Conservation (phyloP, 345 rosid species). For the Diplotaxis tenuifolia region DNA sequence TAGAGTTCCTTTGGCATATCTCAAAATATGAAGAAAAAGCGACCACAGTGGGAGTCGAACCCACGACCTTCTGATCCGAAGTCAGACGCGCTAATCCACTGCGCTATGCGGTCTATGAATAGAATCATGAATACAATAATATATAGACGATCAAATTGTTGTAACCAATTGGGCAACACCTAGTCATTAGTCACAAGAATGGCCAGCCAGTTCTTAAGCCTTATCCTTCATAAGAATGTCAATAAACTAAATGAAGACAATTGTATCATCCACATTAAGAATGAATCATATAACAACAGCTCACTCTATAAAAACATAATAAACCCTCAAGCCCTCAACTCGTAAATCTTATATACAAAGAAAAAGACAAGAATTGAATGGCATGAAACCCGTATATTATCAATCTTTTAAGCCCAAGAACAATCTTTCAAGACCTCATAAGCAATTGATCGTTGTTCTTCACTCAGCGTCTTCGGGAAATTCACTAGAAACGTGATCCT, state of each 20-base stretch:
- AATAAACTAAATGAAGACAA: neutral
- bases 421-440: slow-evolving; percentile 53
- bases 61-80: slow-evolving; percentile 99
- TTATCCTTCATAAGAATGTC: neutral
- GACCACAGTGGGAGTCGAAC: slow-evolving; percentile 68
- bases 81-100: slow-evolving; percentile 99
- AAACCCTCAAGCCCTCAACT: slow-evolving; percentile 15
- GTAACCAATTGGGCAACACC: neutral
- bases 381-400: neutral
- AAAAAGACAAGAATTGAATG: slow-evolving; percentile 3
- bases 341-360: slow-evolving; percentile 24
- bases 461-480: slow-evolving; percentile 50
- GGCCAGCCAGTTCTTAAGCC: neutral
- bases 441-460: slow-evolving; percentile 53
- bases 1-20: neutral
- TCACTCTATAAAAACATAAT: neutral
- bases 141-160: too few relatives aligned
- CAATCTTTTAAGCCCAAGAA: slow-evolving; percentile 31
- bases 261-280: neutral
- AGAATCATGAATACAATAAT: accelerated
- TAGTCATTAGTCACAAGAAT: neutral
- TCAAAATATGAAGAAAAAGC: neutral
- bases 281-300: neutral
- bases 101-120: slow-evolving; percentile 68
- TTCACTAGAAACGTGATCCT: slow-evolving; percentile 51